A percentile compares a stretch with the other conserved stretches of the same genome.
Evolutionary conservation across 2,329 filamentous ascomycete species (phyloP).

Genomic region (Diaporthe destruens): DNA sequence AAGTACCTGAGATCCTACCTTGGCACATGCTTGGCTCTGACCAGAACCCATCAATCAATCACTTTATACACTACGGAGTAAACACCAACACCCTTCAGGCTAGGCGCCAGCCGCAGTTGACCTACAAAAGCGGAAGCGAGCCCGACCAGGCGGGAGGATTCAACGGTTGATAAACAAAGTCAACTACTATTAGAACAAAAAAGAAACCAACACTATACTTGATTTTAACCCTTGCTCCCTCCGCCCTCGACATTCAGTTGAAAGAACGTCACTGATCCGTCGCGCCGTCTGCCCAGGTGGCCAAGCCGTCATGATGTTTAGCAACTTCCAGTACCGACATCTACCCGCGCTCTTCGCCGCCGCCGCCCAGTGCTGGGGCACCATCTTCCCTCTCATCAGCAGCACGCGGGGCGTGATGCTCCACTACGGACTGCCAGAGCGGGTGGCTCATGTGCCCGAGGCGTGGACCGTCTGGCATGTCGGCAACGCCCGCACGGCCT

Average conservation of each 20-base stretch:
- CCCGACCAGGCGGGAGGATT: background rate
- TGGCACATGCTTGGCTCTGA: too few relatives aligned
- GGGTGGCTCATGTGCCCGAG: constrained; percentile 11
- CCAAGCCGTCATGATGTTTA: too few relatives aligned
- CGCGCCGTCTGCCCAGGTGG: too few relatives aligned
- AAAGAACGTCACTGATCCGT: too few relatives aligned
- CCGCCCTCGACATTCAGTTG: too few relatives aligned
- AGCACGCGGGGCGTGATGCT: constrained; percentile 6
- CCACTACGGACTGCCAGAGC: constrained; percentile 8
- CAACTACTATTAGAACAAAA: too few relatives aligned
- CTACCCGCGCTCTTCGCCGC: constrained; percentile 14
- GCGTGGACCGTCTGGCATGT: constrained; percentile 17
- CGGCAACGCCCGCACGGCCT: constrained; percentile 12
- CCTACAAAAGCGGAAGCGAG: background rate
- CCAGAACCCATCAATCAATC: too few relatives aligned
- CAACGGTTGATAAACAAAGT: too few relatives aligned
- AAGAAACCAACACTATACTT: background rate
- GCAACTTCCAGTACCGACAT: background rate
- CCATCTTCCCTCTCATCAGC: constrained; percentile 14
- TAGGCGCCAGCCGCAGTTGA: too few relatives aligned
- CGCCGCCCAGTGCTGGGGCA: constrained; percentile 20
- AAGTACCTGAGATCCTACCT: too few relatives aligned
- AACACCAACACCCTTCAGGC: too few relatives aligned
- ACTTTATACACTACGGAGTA: too few relatives aligned
- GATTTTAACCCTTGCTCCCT: background rate